phyloP scores from a whole-genome alignment of 177 flowering plant genomes.

The Telopea speciosissima region DNA sequence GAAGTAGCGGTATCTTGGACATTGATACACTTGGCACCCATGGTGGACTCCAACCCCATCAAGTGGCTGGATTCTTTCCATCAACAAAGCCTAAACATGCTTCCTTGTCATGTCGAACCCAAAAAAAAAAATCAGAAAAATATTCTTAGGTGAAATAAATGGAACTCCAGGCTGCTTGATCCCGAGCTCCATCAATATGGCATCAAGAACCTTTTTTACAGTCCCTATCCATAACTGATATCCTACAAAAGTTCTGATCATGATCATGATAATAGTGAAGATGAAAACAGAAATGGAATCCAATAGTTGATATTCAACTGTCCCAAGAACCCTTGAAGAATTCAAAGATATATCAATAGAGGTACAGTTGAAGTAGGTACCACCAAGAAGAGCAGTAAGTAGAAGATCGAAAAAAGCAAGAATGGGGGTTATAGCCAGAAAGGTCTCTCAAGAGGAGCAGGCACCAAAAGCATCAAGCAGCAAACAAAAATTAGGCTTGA shows the following conservation, averaged over 20 bases:
- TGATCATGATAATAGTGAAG: not conserved
- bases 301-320: not conserved
- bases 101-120: too few species aligned
- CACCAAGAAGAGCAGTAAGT: not conserved
- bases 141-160: too few species aligned
- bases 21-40: too few species aligned
- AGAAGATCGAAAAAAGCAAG: not conserved
- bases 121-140: too few species aligned
- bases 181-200: not conserved
- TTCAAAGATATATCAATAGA: not conserved
- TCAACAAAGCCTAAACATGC: too few species aligned
- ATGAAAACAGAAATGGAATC: not conserved
- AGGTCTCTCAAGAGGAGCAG: not conserved
- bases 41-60: too few species aligned
- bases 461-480: not conserved
- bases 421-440: too few species aligned
- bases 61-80: too few species aligned
- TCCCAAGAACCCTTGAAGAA: not conserved
- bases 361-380: not conserved
- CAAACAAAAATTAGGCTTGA: not conserved
- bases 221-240: not conserved
- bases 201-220: not conserved
- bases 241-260: not conserved
- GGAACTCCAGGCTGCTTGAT: too few species aligned
- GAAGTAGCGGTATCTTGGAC: too few species aligned